Conservation (phyloP, 352 stramenopile genomes). For the Phytophthora cactorum region DNA sequence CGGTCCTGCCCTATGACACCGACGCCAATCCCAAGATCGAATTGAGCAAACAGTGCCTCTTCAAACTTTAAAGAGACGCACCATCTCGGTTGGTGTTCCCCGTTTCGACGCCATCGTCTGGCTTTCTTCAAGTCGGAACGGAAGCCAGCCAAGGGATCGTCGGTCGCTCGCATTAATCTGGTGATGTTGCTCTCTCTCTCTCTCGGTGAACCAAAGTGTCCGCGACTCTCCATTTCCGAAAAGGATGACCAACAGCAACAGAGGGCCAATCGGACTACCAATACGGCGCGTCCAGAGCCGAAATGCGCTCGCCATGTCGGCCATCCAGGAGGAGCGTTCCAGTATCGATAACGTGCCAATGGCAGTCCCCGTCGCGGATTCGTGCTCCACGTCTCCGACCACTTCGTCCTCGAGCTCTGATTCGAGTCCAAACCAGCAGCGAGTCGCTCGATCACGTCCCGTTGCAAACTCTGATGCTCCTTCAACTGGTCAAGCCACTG, state of each 20-base stretch:
- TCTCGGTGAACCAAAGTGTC: constrained; percentile 22
- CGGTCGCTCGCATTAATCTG: not conserved
- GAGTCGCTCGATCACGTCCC: not conserved
- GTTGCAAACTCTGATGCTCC: not conserved
- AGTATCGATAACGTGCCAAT: constrained; percentile 14
- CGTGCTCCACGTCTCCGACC: constrained; percentile 24
- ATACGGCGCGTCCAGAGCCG: constrained; percentile 27
- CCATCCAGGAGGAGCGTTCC: constrained; percentile 36
- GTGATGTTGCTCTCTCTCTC: not conserved
- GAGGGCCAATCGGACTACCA: constrained; percentile 37
- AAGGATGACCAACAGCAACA: constrained; percentile 29
- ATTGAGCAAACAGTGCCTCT: too few relatives aligned
- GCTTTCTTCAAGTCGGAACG: constrained; percentile 36
- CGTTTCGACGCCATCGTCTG: constrained; percentile 23
- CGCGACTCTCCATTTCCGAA: constrained; percentile 22
- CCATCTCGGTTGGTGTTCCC: constrained; percentile 24
- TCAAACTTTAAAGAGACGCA: constrained; percentile 17
- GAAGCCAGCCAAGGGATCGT: constrained; percentile 32
- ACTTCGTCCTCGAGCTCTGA: constrained; percentile 32
- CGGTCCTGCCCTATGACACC: constrained; percentile 10
- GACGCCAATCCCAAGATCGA: constrained; percentile 18
- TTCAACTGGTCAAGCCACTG: not conserved
- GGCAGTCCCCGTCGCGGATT: constrained; percentile 6
- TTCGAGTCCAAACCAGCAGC: constrained; percentile 22
- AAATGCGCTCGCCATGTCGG: constrained; percentile 42